Percentiles rank a stretch among this genome's conserved stretches.
Evolutionary conservation across 2,329 filamentous ascomycete species (phyloP).

Genomic region (Stagonosporopsis rhizophila): DNA sequence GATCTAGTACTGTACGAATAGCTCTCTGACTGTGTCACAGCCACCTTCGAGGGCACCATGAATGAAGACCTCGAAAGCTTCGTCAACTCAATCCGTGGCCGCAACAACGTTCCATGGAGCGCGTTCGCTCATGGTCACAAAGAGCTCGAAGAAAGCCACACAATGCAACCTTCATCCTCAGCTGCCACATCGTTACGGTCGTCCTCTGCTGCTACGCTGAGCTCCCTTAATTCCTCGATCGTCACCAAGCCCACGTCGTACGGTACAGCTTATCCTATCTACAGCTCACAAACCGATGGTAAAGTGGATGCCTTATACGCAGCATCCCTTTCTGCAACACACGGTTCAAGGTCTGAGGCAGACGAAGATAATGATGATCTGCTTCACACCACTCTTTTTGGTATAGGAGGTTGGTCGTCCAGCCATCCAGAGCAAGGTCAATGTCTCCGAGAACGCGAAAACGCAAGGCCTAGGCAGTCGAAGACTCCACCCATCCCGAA

Average conservation of each 20-base stretch:
- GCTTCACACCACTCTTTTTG: slow-evolving; percentile 19
- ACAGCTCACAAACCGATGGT: slow-evolving; percentile 19
- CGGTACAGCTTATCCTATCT: slow-evolving; percentile 28
- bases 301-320: slow-evolving; percentile 27
- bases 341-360: slow-evolving; percentile 35
- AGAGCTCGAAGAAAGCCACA: slow-evolving; percentile 23
- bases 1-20: background rate
- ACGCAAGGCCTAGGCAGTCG: slow-evolving; percentile 20
- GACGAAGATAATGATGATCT: slow-evolving; percentile 24
- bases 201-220: slow-evolving; percentile 24
- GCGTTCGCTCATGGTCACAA: slow-evolving; percentile 24
- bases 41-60: slow-evolving; percentile 32
- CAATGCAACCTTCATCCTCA: slow-evolving; percentile 18
- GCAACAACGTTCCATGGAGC: slow-evolving; percentile 27
- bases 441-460: slow-evolving; percentile 23
- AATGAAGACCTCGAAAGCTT: slow-evolving; percentile 19
- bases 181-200: slow-evolving; percentile 19
- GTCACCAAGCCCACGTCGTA: slow-evolving; percentile 40
- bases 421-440: slow-evolving; percentile 4
- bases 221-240: slow-evolving; percentile 27
- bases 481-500: slow-evolving; percentile 22
- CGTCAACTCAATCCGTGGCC: slow-evolving; percentile 18
- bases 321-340: slow-evolving; percentile 35
- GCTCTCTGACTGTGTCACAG: slow-evolving; percentile 15
- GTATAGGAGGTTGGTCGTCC: slow-evolving; percentile 31